These are phyloP conservation scores for Trametes elegans DNA, from an alignment of 768 basidiomycete genomes.

Conservation along the genomic window DNA sequence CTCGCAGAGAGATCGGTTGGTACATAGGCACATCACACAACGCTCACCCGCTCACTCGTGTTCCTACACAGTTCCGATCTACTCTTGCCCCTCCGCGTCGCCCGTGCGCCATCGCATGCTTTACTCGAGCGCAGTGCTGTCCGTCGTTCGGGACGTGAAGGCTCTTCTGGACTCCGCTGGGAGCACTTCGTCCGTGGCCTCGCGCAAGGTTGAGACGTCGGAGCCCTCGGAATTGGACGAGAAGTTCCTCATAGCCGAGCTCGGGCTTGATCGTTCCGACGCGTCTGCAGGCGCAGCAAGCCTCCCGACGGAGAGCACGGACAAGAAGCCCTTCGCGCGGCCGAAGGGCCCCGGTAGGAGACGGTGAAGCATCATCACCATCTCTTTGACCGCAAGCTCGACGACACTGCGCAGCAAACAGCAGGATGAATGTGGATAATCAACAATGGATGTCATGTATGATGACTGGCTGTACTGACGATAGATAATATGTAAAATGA, in stretches of 20 bases:
- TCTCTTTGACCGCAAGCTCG: not conserved
- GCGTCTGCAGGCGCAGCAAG: slow-evolving; percentile 18
- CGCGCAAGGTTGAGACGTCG: slow-evolving; percentile 80
- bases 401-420: not conserved
- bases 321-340: slow-evolving; percentile 58
- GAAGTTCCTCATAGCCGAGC: slow-evolving; percentile 55
- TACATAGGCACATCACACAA: not conserved
- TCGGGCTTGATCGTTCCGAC: slow-evolving; percentile 37
- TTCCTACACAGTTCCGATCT: slow-evolving; percentile 71
- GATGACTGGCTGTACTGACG: not conserved
- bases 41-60: not conserved
- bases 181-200: slow-evolving; percentile 37
- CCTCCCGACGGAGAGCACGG: slow-evolving; percentile 23
- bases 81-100: slow-evolving; percentile 81
- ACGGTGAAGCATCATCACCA: slow-evolving; percentile 26
- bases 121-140: slow-evolving; percentile 69
- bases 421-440: not conserved
- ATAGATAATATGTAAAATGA: not conserved
- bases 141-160: slow-evolving; percentile 58
- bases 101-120: slow-evolving; percentile 88
- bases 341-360: slow-evolving; percentile 69
- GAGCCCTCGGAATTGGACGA: slow-evolving; percentile 73
- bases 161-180: slow-evolving; percentile 44
- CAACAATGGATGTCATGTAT: not conserved
- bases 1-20: slow-evolving; percentile 59